A percentile compares a stretch with the other conserved stretches of the same genome.
Conservation (phyloP, 2,329 filamentous ascomycete genomes). For the Apiospora phragmitis region DNA sequence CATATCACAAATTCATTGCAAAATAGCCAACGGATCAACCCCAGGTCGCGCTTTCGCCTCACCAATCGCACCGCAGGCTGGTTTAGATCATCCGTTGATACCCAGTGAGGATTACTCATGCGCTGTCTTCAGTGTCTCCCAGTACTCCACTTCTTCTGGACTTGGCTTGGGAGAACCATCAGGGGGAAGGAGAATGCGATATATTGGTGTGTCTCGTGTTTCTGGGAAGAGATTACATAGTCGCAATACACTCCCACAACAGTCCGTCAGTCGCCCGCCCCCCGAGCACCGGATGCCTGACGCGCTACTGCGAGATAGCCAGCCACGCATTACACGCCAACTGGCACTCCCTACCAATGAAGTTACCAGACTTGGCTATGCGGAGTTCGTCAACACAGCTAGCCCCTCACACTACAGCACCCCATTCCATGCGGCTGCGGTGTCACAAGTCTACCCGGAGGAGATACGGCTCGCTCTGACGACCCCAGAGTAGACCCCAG, state of each 20-base stretch:
- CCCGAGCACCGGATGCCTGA: not conserved
- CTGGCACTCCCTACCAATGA: not conserved
- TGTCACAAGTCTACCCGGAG: not conserved
- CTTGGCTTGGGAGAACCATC: not conserved
- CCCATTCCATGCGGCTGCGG: not conserved
- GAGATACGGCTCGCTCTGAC: not conserved
- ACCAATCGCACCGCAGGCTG: not conserved
- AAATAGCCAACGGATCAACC: not conserved
- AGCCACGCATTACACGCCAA: not conserved
- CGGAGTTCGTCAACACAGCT: slow-evolving; percentile 1
- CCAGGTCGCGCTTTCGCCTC: not conserved
- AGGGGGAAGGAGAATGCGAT: not conserved
- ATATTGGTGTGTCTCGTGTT: not conserved
- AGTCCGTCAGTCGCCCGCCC: not conserved
- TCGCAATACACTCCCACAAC: not conserved
- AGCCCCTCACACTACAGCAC: not conserved
- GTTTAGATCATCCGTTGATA: not conserved
- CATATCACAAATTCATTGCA: not conserved
- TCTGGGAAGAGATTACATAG: not conserved
- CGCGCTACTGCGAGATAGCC: slow-evolving; percentile 7
- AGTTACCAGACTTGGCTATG: not conserved
- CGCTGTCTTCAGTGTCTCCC: not conserved
- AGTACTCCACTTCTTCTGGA: not conserved
- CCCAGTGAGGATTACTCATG: not conserved
- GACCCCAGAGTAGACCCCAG: not conserved